Base-by-base conservation (phyloP, 805 yeast species). In the Pichia membranifaciens region DNA sequence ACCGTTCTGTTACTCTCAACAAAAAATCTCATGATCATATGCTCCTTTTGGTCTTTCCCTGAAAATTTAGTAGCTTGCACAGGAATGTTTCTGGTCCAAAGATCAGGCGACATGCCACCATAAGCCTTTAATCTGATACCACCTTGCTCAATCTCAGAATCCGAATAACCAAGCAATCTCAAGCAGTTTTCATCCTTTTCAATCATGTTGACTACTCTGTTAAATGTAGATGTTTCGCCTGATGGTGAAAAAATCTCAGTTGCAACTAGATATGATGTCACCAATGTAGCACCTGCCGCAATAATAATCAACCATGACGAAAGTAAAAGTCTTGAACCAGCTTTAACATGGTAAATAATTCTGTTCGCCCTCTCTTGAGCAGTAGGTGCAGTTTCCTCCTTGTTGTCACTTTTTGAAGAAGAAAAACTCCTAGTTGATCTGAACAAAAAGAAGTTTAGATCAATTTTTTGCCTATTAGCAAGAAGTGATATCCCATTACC, bases 41-140 rank as follows among this genome's bases (percentile, higher is more conserved):
- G 95, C 54, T 86, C 93, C 56, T 81, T 78, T 2, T 96, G 95
- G 49, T 83, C 82, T 51, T 78, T 75, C 44, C 84, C 95, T 0
- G 60, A 58, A 47, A 78, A 67, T 50, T 82, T 73, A 47, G 86
- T 76, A 13, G 93, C 79, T 42, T 81, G 79, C 36, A 87, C 78
- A 2, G 96, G 96, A 67, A 96, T 79, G 60, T 86, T 86, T 69
- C 96, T 78, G 7, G 88, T 84, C 91, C 96, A 87, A 57, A 79
- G 79, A 60, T 86, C 91, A 20, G 75, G 72, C 1, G 79, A 66
- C 9, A 54, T 61, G 55, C 85, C 95, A 41, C 96, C 96, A 59
- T 85, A 84, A 0, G 96, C 96, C 60, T 84, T 84, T 44, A 90
- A 69, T 59, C 87, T 76, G 17, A 64, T 59, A 2, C 72, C 64